Percentiles rank a stretch among this genome's conserved stretches.
phyloP scores from a whole-genome alignment of 2,329 filamentous ascomycete species.

The Talaromyces sp. region DNA sequence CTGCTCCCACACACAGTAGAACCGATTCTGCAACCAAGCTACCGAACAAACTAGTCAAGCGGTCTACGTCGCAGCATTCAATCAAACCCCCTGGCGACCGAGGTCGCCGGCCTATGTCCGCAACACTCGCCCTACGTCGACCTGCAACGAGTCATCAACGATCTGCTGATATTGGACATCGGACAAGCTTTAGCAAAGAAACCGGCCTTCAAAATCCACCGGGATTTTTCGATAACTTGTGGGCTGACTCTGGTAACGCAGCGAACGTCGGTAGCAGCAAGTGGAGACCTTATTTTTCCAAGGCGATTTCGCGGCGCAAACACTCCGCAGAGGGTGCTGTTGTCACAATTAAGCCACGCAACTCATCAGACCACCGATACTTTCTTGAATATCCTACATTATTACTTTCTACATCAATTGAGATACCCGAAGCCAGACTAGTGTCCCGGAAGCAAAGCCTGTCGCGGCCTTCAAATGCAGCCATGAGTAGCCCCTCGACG shows the following conservation, averaged over 20 bases:
- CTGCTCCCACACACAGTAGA: conserved; percentile 42
- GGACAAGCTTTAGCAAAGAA: conserved; percentile 1
- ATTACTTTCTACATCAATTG: conserved; percentile 39
- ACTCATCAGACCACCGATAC: conserved; percentile 38
- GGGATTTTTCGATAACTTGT: conserved; percentile 1
- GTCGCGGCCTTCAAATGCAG: neutral
- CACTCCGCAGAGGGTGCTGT: conserved; percentile 28
- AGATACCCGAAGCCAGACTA: conserved; percentile 9
- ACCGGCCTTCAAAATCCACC: neutral
- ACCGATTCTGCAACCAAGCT: conserved; percentile 24
- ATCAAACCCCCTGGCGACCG: conserved; percentile 31
- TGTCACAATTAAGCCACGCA: conserved; percentile 24
- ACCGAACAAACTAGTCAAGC: conserved; percentile 60
- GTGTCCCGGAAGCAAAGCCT: conserved; percentile 1
- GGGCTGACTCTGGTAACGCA: neutral
- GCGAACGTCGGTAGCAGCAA: conserved; percentile 11
- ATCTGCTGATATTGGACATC: conserved; percentile 45
- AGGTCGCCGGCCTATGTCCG: conserved; percentile 29
- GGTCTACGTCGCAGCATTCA: conserved; percentile 49
- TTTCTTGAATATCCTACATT: conserved; percentile 39
- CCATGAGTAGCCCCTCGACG: conserved; percentile 25
- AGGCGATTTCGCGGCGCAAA: conserved; percentile 13
- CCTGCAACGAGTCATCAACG: conserved; percentile 61
- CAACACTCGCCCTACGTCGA: conserved; percentile 47
- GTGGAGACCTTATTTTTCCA: conserved; percentile 37